phyloP scores from a whole-genome alignment of 371 early-diverging fungal genomes.

The Rhizomucor miehei region DNA sequence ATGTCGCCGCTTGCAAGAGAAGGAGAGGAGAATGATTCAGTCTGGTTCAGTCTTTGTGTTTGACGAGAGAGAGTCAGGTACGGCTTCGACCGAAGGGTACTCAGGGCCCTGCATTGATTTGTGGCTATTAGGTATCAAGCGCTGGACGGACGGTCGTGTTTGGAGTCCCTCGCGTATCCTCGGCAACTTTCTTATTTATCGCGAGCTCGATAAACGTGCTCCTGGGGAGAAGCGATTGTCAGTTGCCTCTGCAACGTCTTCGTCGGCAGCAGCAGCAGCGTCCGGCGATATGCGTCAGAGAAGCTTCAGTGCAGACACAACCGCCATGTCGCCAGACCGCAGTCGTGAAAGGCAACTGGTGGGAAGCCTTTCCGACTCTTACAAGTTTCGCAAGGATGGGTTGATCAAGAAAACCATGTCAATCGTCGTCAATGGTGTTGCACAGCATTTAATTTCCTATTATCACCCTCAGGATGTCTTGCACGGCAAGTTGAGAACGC shows the following conservation, averaged over 20 bases:
- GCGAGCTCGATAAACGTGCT: conserved; percentile 52
- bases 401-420: conserved; percentile 89
- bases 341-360: conserved; percentile 53
- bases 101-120: not conserved
- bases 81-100: not conserved
- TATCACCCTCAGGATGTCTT: conserved; percentile 76
- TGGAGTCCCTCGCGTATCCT: conserved; percentile 77
- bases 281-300: conserved; percentile 16
- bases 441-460: conserved; percentile 86
- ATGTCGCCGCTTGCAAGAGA: conserved; percentile 58
- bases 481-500: conserved; percentile 53
- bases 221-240: conserved; percentile 34
- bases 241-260: conserved; percentile 13
- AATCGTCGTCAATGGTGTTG: conserved; percentile 70
- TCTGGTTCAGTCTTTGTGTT: conserved; percentile 73
- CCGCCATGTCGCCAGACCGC: conserved; percentile 31
- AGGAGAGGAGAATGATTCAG: conserved; percentile 54
- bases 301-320: conserved; percentile 19
- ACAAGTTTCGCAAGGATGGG: conserved; percentile 78
- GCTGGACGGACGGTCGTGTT: conserved; percentile 74
- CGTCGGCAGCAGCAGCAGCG: conserved; percentile 8
- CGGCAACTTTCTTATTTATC: conserved; percentile 64
- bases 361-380: conserved; percentile 61
- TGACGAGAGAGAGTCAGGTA: conserved; percentile 64
- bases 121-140: conserved; percentile 55